Conservation (phyloP, 2,329 filamentous ascomycete genomes). For the Pseudocercospora vitis region DNA sequence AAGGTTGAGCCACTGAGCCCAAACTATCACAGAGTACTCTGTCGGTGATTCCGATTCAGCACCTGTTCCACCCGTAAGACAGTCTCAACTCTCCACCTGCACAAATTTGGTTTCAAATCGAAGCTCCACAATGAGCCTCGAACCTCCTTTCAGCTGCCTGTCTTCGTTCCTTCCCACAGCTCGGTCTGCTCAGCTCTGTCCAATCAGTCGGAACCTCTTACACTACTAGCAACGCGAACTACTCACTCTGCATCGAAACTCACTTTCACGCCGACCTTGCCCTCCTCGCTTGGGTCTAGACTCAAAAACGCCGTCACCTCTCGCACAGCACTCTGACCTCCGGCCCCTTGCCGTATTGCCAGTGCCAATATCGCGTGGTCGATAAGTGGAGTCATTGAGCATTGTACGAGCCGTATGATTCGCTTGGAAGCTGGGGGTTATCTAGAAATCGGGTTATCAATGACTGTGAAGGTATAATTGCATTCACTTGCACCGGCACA, state of each 20-base stretch:
- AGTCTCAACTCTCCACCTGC: no score
- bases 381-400: background rate
- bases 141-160: no score
- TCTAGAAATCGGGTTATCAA: background rate
- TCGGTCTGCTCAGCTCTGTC: no score
- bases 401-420: background rate
- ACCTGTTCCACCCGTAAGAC: no score
- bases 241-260: background rate
- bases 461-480: background rate
- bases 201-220: no score
- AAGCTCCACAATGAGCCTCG: no score
- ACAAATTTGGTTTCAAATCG: no score
- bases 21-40: no score
- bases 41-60: no score
- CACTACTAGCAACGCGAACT: no score
- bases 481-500: background rate
- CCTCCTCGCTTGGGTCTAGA: background rate
- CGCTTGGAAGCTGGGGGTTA: background rate
- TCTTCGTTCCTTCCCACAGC: no score
- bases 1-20: no score
- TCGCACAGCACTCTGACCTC: background rate
- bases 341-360: background rate
- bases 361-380: background rate
- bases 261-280: background rate
- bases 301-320: background rate